phyloP scores from a whole-genome alignment of 2,329 filamentous ascomycete genomes.

The Akanthomyces dipterigenus region DNA sequence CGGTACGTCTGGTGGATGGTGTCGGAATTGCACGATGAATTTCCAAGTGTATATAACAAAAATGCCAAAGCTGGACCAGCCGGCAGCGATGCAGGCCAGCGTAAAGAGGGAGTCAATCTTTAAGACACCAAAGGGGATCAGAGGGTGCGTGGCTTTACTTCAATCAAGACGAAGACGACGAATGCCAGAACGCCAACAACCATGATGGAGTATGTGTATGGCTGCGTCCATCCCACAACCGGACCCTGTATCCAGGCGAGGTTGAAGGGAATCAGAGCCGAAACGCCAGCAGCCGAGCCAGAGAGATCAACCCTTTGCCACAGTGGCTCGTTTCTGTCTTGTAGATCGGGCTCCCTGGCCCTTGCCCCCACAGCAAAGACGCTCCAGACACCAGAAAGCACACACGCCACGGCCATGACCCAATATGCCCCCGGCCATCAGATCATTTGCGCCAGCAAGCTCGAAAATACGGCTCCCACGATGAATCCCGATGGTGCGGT shows the following conservation, averaged over 20 bases:
- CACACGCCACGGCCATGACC: conserved; percentile 25
- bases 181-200: conserved; percentile 48
- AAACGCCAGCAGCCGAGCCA: conserved; percentile 36
- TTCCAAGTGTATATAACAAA: conserved; percentile 41
- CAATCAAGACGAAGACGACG: conserved; percentile 46
- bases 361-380: conserved; percentile 15
- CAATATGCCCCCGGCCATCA: conserved; percentile 41
- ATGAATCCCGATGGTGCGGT: conserved; percentile 26
- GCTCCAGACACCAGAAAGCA: conserved; percentile 21
- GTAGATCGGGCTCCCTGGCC: conserved; percentile 19
- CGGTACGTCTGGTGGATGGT: conserved; percentile 49
- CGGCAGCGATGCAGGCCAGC: conserved; percentile 40
- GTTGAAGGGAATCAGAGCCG: conserved; percentile 50
- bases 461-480: conserved; percentile 23
- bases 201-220: conserved; percentile 47
- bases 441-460: conserved; percentile 21
- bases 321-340: neutral
- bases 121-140: conserved; percentile 48
- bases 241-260: conserved; percentile 58
- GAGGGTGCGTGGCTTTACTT: conserved; percentile 37
- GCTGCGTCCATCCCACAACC: conserved; percentile 45
- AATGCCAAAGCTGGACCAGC: conserved; percentile 44
- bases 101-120: conserved; percentile 40
- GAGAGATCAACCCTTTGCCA: conserved; percentile 26
- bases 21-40: conserved; percentile 34